Evolutionary conservation across 257 asterid species (phyloP).

Genomic region (Leptodermis oblonga): DNA sequence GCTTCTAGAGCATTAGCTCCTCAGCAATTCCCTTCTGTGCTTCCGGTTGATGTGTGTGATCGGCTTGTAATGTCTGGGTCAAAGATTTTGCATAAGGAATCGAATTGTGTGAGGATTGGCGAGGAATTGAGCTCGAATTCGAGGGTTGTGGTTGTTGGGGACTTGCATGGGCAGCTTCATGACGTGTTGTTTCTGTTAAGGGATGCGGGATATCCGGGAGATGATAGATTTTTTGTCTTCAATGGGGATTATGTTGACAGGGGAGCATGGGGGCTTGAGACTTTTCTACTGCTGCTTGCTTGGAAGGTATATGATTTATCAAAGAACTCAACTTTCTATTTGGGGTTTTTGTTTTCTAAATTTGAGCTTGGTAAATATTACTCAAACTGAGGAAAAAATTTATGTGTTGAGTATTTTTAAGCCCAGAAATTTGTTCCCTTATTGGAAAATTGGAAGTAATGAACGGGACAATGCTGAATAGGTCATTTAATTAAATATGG

Average conservation of each 20-base stretch:
- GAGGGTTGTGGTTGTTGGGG: slow-evolving; percentile 86
- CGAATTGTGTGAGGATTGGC: slow-evolving; percentile 69
- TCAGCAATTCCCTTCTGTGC: slow-evolving; percentile 55
- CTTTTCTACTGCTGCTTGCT: slow-evolving; percentile 67
- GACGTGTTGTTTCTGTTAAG: slow-evolving; percentile 69
- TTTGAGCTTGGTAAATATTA: background rate
- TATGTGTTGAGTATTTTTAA: background rate
- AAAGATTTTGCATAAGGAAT: slow-evolving; percentile 87
- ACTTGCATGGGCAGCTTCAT: slow-evolving; percentile 94
- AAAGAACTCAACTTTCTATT: background rate
- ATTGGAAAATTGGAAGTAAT: background rate
- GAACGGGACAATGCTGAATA: background rate
- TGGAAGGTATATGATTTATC: slow-evolving; percentile 69
- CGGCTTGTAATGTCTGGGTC: slow-evolving; percentile 66
- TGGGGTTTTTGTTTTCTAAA: too few species aligned
- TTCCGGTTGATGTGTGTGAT: slow-evolving; percentile 76
- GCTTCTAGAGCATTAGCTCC: slow-evolving; percentile 62
- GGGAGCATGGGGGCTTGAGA: slow-evolving; percentile 99
- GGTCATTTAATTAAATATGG: background rate
- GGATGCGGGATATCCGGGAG: slow-evolving; percentile 72
- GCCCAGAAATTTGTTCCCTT: background rate
- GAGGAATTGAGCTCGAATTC: slow-evolving; percentile 39
- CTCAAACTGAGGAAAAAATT: background rate
- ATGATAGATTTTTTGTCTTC: slow-evolving; percentile 79
- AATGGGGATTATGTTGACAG: slow-evolving; percentile 98